Evolutionary conservation across 1,139 yeast genomes (phyloP), one percentile per base, ranked within the genome.

Genomic region (Geotrichum fermentans): DNA sequence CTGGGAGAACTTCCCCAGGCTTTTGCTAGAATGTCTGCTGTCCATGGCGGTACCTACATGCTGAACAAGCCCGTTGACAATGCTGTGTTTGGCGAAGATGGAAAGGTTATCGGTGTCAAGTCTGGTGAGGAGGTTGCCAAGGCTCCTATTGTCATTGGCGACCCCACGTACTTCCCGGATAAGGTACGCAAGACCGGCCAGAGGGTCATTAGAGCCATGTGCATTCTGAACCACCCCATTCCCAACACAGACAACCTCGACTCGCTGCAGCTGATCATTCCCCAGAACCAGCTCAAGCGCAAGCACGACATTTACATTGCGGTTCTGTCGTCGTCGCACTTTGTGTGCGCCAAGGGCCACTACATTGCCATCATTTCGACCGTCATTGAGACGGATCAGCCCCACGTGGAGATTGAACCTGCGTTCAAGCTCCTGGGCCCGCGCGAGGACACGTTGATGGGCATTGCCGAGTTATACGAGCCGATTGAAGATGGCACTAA

Each of bases 21-120:
- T 13, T 92, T 92, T 73, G 97, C 98, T 16, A 80, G 99, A 66
- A 79, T 92, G 58, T 83, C 96, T 40, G 98, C 98, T 38, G 92
- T 92, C 58, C 90, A 92, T 63, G 99, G 99, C 57, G 98, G 99
- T 63, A 92, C 98, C 30, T 92, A 89, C 67, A 94, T 92, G 98
- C 79, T 92, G 64, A 96, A 89, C 67, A 90, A 96, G 43, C 96
- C 97, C 47, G 82, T 94, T 55, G 96, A 92, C 55, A 96, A 90
- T 68, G 77, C 89, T 28, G 75, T 84, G 48, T 89, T 83, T 65
- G 81, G 77, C 46, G 82, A 77, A 20, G 80, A 80, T 28, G 84
- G 82, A 45, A 83, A 82, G 64, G 89, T 89, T 59, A 75, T 77
- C 34, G 97, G 97, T 49, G 95, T 92, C 49, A 79, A 80, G 59